Evolutionary conservation across 345 rosid genomes (phyloP).

Genomic region (Orychophragmus violaceus): DNA sequence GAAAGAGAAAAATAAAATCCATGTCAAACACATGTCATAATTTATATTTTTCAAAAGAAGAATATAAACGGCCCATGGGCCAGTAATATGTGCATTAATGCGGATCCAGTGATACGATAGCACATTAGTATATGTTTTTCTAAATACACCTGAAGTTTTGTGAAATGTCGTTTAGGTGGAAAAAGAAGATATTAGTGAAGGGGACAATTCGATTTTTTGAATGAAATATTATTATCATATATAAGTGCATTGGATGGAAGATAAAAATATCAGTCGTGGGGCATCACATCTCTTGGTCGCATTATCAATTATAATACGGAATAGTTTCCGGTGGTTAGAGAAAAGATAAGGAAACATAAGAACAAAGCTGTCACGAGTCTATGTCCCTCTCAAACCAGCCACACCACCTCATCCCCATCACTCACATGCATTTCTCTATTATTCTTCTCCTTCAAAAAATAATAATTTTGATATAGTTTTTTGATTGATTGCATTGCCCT

Average conservation of each 20-base stretch:
- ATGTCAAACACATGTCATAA: no score
- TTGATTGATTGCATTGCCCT: not conserved
- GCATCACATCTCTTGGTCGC: slow-evolving; percentile 19
- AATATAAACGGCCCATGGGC: not conserved
- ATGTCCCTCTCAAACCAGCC: slow-evolving; percentile 32
- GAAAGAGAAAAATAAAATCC: not conserved
- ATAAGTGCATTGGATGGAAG: no score
- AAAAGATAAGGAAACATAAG: slow-evolving; percentile 25
- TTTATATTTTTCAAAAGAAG: no score
- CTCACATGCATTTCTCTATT: slow-evolving; percentile 33
- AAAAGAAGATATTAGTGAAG: no score
- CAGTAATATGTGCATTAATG: not conserved
- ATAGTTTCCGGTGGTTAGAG: not conserved
- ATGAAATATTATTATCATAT: no score
- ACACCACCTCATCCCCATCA: slow-evolving; percentile 33
- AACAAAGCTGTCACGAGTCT: slow-evolving; percentile 31
- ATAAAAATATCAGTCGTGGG: slow-evolving; percentile 18
- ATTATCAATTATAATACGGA: slow-evolving; percentile 9
- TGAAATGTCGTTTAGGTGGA: no score
- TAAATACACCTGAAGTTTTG: no score
- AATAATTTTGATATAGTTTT: not conserved
- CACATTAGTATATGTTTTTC: not conserved
- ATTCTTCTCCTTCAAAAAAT: no score
- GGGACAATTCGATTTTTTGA: no score
- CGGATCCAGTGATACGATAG: not conserved